Conservation (phyloP, 164 flowering plant genomes). For the Chimonanthus praecox region DNA sequence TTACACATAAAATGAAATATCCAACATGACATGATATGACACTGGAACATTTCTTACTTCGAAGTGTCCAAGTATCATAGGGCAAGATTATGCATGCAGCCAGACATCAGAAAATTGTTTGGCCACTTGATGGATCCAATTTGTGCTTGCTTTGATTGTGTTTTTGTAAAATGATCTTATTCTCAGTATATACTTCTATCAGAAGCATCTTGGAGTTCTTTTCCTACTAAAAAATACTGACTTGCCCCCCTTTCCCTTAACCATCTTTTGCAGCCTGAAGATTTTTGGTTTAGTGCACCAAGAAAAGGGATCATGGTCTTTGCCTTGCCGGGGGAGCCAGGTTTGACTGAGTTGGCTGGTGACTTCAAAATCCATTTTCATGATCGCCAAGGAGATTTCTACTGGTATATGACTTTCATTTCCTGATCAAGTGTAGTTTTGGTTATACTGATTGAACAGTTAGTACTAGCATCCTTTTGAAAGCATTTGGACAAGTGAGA, state of each 20-base stretch:
- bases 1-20: too few species aligned
- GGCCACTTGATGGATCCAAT: not conserved
- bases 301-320: constrained; percentile 96
- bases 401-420: constrained; percentile 46
- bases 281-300: constrained; percentile 92
- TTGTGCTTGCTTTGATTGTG: not conserved
- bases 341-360: constrained; percentile 79
- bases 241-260: not conserved
- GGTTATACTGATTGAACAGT: not conserved
- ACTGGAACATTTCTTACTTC: too few species aligned
- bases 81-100: too few species aligned
- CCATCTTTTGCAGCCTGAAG: constrained; percentile 67
- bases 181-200: not conserved
- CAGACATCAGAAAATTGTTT: not conserved
- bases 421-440: not conserved
- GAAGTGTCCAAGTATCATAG: too few species aligned
- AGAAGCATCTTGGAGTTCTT: not conserved
- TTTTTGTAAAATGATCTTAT: not conserved
- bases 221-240: too few species aligned
- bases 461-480: not conserved
- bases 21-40: too few species aligned
- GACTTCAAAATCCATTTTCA: constrained; percentile 95
- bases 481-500: not conserved
- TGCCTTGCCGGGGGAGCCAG: constrained; percentile 97
- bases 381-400: constrained; percentile 96